Conservation (phyloP, 2,329 filamentous ascomycete genomes). For the Colletotrichum camelliae region DNA sequence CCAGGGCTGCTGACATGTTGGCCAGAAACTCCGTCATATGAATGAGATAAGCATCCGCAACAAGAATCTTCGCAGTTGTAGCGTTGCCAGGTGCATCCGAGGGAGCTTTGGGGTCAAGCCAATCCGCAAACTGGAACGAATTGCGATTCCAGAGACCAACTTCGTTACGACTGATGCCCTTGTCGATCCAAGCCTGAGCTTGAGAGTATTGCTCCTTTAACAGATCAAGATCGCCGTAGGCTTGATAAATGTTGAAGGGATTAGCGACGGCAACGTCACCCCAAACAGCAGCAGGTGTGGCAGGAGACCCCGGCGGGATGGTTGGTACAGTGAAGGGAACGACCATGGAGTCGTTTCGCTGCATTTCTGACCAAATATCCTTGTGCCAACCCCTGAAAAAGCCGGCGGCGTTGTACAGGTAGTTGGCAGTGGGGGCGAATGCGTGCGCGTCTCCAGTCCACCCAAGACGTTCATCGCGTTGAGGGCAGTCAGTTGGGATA, state of each 20-base stretch:
- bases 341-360: constrained; percentile 25
- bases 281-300: constrained; percentile 42
- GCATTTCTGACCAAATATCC: constrained; percentile 45
- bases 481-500: constrained; percentile 63
- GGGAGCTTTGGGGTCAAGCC: constrained; percentile 53
- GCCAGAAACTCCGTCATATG: constrained; percentile 43
- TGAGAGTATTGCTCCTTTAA: constrained; percentile 43
- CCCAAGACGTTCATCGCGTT: constrained; percentile 58
- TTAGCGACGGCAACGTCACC: constrained; percentile 46
- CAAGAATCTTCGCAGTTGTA: constrained; percentile 43
- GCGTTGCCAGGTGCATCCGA: constrained; percentile 42
- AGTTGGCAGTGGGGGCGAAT: constrained; percentile 56
- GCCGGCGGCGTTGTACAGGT: constrained; percentile 57
- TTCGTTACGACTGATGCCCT: constrained; percentile 34
- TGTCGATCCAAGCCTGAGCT: constrained; percentile 45
- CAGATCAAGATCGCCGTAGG: constrained; percentile 40
- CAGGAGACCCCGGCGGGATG: constrained; percentile 26
- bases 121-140: constrained; percentile 48
- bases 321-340: constrained; percentile 34
- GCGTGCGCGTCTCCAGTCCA: constrained; percentile 59
- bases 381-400: constrained; percentile 56
- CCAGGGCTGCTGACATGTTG: constrained; percentile 37
- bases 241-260: constrained; percentile 45
- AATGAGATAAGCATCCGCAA: constrained; percentile 53
- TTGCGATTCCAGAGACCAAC: constrained; percentile 45